Evolutionary conservation across 306 rosid species (phyloP), one percentile per base, ranked within the genome.

Genomic region (Boehmeria nivea): DNA sequence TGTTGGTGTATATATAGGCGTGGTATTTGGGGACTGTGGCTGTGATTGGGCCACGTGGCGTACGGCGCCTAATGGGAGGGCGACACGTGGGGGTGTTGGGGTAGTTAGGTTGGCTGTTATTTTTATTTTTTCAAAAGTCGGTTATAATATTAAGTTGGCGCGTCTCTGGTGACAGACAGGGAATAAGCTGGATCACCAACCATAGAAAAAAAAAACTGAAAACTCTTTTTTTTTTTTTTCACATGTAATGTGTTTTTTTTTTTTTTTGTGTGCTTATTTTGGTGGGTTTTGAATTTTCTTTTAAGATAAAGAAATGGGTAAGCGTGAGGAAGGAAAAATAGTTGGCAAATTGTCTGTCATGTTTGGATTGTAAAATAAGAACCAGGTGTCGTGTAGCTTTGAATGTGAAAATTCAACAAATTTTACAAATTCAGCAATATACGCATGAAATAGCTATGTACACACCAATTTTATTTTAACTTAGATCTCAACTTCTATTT

Each of bases 101-200:
- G 15, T 6, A n/a, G 46, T 16, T 46, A 7, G 22, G 13, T 46
- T n/a, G n/a, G n/a, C n/a, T n/a, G n/a, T n/a, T n/a, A n/a, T n/a
- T n/a, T n/a, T n/a, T n/a, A n/a, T 46, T 27, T 48, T 48, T 23
- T 48, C 31, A 6, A 12, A 6, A 3, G 6, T 6, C 3, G 38
- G 38, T 33, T n/a, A n/a, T n/a, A n/a, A n/a, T 31, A 31, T 40
- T 5, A 26, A 17, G 46, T 40, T 24, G 63, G 50, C 37, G 18
- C n/a, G 63, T 57, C n/a, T 8, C 36, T 40, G 50, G 50, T 54
- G 44, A 36, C 44, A 10, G 25, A 50, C 31, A 49, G 8, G 43
- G 39, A 51, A 27, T 16, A 45, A 7, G 6, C 3, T 6, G 36
- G 51, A 4, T 45, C 51, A 45, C 25, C 51, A 45, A 20, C n/a